phyloP scores from a whole-genome alignment of 495 filamentous ascomycete species.

The Penicillium canariense region DNA sequence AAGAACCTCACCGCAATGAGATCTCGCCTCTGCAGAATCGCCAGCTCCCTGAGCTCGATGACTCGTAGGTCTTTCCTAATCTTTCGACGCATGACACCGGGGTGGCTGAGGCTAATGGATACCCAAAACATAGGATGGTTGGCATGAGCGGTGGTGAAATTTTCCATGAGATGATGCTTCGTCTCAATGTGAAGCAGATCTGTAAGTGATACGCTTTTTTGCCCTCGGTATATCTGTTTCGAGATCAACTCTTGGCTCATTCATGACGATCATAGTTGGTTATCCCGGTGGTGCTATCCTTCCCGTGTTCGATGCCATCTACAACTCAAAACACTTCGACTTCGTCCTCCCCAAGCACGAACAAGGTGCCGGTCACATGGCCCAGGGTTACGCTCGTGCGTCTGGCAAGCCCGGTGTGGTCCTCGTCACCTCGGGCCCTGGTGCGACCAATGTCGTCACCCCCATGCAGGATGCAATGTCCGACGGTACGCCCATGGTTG shows the following conservation, averaged over 20 bases:
- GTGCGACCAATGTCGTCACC: slow-evolving; percentile 61
- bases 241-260: background rate
- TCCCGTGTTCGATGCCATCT: slow-evolving; percentile 61
- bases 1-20: slow-evolving; percentile 56
- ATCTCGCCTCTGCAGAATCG: slow-evolving; percentile 68
- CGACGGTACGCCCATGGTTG: slow-evolving; percentile 62
- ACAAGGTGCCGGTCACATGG: slow-evolving; percentile 66
- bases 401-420: slow-evolving; percentile 63
- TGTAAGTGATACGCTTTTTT: slow-evolving; percentile 55
- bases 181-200: slow-evolving; percentile 87
- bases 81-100: background rate
- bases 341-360: slow-evolving; percentile 64
- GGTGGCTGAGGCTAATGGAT: background rate
- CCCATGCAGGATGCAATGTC: slow-evolving; percentile 63
- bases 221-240: background rate
- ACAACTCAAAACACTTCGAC: slow-evolving; percentile 60
- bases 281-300: slow-evolving; percentile 48
- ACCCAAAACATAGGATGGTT: slow-evolving; percentile 64
- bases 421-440: slow-evolving; percentile 64
- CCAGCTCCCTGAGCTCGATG: slow-evolving; percentile 68
- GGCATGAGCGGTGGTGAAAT: slow-evolving; percentile 95
- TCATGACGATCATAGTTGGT: slow-evolving; percentile 21
- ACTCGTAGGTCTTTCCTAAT: slow-evolving; percentile 47
- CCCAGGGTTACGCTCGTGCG: slow-evolving; percentile 62
- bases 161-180: slow-evolving; percentile 98